Evolutionary conservation across 352 stramenopile species (phyloP).

Genomic region (Phytophthora ohioensis): DNA sequence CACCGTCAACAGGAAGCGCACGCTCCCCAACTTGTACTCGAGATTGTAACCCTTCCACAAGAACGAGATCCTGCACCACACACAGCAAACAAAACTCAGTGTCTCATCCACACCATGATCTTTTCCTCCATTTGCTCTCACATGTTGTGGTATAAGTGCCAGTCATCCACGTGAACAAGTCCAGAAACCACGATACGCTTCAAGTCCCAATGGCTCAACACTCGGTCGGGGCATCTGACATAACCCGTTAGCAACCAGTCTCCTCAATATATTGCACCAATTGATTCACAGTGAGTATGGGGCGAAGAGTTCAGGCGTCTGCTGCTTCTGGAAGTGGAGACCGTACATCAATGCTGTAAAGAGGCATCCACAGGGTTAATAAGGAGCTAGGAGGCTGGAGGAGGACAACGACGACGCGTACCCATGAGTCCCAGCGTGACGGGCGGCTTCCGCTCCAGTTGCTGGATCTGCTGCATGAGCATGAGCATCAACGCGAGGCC

Average conservation of each 20-base stretch:
- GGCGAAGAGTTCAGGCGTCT: slow-evolving; percentile 46
- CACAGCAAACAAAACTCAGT: slow-evolving; percentile 13
- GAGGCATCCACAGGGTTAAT: background rate
- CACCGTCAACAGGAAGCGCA: slow-evolving; percentile 59
- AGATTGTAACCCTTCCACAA: slow-evolving; percentile 90
- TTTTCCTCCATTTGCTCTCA: slow-evolving; percentile 17
- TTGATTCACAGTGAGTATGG: slow-evolving; percentile 56
- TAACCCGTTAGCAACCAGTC: background rate
- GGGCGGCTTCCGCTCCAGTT: slow-evolving; percentile 69
- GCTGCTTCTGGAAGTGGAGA: slow-evolving; percentile 63
- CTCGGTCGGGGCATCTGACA: slow-evolving; percentile 73
- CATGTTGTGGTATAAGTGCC: slow-evolving; percentile 95
- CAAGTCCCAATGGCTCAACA: slow-evolving; percentile 52
- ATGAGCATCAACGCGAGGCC: slow-evolving; percentile 49
- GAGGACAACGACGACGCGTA: slow-evolving; percentile 11
- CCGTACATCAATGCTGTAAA: slow-evolving; percentile 53
- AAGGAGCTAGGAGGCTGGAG: background rate
- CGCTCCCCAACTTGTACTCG: slow-evolving; percentile 67
- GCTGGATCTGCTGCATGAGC: slow-evolving; percentile 54
- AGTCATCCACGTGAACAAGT: slow-evolving; percentile 89
- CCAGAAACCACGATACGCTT: slow-evolving; percentile 73
- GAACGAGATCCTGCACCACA: slow-evolving; percentile 68
- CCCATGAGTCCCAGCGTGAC: slow-evolving; percentile 64
- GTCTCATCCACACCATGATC: background rate
- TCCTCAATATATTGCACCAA: background rate